Base-by-base conservation (phyloP, 2,329 filamentous ascomycete genomes). In the Pyrenophora tritici-repentis region DNA sequence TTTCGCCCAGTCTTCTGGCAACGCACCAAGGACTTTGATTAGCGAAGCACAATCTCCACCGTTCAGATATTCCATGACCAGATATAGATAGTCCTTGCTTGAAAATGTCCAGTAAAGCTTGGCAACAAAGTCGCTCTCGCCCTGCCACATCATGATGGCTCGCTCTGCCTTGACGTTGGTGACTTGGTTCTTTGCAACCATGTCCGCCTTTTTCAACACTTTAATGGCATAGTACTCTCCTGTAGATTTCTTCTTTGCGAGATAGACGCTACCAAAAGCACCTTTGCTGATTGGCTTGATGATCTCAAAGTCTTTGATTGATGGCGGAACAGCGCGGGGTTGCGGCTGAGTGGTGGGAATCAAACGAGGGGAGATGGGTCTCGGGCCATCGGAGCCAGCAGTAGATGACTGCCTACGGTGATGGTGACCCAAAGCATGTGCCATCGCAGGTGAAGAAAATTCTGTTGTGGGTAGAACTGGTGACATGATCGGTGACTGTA, bases 81-180 rank as follows among this genome's bases (percentile, higher is more conserved):
- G 81, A 70, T 97, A 99, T 18, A 99, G 85, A 70, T 97, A 99
- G 69, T 99, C 94, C 70, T 99, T 99, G 81, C 93, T 99, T 3
- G 94, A 96, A 69, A 99, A 99, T 0, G 94, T 99, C 95, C 95
- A 99, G 77, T 97, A 99, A 10, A 99, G 82, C 77, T 99, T 99
- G 20, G 94, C 94, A 50, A 99, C 94, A 72, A 99, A 99, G 53
- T 99, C 94, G 72, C 95, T 99, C 74, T 97, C 91, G 17, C 94
- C 94, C 76, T 99, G 94, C 90, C 94, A 97, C 94, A 99, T 99
- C 94, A 99, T 97, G 70, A 99, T 99, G 17, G 95, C 95, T 61
- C 94, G 85, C 75, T 99, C 94, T 7, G 95, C 94, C 75, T 99
- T 97, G 67, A 99, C 94, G 68, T 99, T 99, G 62, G 94, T 96